These are phyloP conservation scores for Conoideocrella luteorostrata DNA, from an alignment of 2,329 filamentous ascomycete genomes.

Conservation along the genomic window DNA sequence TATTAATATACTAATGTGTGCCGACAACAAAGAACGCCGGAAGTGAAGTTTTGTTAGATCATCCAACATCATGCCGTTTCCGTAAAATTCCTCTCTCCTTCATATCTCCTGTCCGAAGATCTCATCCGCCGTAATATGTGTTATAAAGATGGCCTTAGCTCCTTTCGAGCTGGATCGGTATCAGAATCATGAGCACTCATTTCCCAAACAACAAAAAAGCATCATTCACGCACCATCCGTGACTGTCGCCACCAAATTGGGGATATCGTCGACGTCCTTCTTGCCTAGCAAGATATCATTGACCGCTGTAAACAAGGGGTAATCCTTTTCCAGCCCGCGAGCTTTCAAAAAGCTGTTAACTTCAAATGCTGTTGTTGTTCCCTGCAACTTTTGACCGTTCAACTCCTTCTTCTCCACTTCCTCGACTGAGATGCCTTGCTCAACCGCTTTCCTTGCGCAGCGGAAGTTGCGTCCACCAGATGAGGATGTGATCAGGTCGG, in stretches of 20 bases:
- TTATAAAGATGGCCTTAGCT: conserved; percentile 1
- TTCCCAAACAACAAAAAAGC: neutral
- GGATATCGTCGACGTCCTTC: conserved; percentile 74
- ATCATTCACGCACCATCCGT: conserved; percentile 11
- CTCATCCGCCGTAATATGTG: neutral
- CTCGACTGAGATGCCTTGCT: conserved; percentile 70
- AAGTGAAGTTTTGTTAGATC: neutral
- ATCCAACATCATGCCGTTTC: neutral
- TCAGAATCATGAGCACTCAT: neutral
- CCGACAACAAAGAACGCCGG: neutral
- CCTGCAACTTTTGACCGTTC: conserved; percentile 95
- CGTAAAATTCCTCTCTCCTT: neutral
- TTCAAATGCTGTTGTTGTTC: conserved; percentile 84
- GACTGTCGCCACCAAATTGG: conserved; percentile 50
- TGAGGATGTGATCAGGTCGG: conserved; percentile 92
- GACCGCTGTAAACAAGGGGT: conserved; percentile 88
- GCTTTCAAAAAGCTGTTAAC: conserved; percentile 84
- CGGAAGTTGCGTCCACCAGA: conserved; percentile 89
- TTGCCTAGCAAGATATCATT: conserved; percentile 71
- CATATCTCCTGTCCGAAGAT: neutral
- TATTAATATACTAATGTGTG: neutral
- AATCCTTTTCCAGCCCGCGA: conserved; percentile 71
- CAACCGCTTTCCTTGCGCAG: conserved; percentile 81
- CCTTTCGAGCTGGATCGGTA: conserved; percentile 1
- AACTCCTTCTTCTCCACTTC: conserved; percentile 86